Conservation (phyloP, 805 yeast genomes). For the Sungouiozyma ichnusensis region DNA sequence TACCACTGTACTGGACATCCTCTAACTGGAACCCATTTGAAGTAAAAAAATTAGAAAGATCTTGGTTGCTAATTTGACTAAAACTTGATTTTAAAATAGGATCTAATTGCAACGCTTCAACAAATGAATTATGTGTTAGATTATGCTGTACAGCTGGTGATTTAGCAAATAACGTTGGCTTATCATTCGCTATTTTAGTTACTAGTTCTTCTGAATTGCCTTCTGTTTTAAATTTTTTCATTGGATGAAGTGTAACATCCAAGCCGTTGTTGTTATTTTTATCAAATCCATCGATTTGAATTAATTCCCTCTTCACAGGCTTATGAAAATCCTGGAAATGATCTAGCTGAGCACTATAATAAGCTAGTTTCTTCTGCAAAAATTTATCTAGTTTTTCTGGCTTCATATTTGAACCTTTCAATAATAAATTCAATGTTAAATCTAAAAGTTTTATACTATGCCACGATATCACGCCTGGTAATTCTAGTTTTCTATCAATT, state of each 20-base stretch:
- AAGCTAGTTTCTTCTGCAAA: conserved; percentile 18
- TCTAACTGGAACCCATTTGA: neutral
- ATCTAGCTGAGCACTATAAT: conserved; percentile 23
- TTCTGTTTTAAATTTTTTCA: conserved; percentile 1
- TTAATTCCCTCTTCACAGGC: neutral
- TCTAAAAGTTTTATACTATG: conserved; percentile 49
- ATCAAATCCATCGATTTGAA: neutral
- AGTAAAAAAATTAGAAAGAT: conserved; percentile 12
- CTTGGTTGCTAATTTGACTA: conserved; percentile 13
- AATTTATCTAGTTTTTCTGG: conserved; percentile 23
- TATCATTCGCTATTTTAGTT: neutral
- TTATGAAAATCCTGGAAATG: conserved; percentile 8
- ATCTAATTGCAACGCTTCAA: conserved; percentile 25
- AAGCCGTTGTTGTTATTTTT: neutral
- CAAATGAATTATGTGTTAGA: conserved; percentile 17
- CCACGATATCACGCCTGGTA: conserved; percentile 53
- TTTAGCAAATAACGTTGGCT: neutral
- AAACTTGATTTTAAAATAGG: conserved; percentile 22
- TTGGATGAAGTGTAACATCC: neutral
- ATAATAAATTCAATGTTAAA: conserved; percentile 47
- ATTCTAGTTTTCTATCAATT: conserved; percentile 39
- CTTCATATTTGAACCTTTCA: conserved; percentile 39
- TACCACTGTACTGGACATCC: neutral
- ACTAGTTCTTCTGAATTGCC: neutral
- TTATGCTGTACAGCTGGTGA: neutral